Base-by-base conservation (phyloP, 495 filamentous ascomycete genomes). In the Aspergillus avenaceus region DNA sequence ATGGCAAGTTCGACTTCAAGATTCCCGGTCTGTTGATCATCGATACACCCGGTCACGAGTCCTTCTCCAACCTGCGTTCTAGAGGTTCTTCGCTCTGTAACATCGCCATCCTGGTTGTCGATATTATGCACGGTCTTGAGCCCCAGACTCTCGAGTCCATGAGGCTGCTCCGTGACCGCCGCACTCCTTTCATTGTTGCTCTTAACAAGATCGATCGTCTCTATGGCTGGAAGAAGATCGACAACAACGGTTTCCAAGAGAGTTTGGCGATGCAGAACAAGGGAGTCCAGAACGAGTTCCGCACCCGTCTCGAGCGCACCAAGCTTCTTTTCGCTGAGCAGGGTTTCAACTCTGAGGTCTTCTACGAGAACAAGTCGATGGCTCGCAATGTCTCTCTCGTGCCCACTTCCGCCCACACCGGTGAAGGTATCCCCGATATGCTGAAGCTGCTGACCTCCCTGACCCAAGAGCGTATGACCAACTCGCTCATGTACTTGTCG, bases 151-250 rank as follows among this genome's bases (percentile, higher is more conserved):
- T 97, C 6, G 95, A 99, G 68, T 97, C 95, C 7, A 97, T 99
- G 88, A 85, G 83, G 52, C 71, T 99, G 46, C 83, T 99, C 28
- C 82, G 93, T 60, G 92, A 97, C 60, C 80, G 90, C 50, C 95
- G 91, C 69, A 99, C 95, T 37, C 93, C 95, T 9, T 99, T 99
- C 77, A 96, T 99, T 59, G 95, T 99, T 38, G 95, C 95, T 2
- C 76, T 99, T 56, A 99, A 99, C 82, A 99, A 99, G 80, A 97
- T 99, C 55, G 95, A 99, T 82, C 91, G 95, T 84, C 84, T 99
- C 8, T 97, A 96, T 64, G 87, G 85, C 66, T 99, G 95, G 95
- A 92, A 92, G 75, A 87, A 90, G 71, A 89, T 95, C 55, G 91
- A 92, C 54, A 95, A 99, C 77, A 97, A 97, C 66, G 95, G 95